Evolutionary conservation across 352 stramenopile genomes (phyloP), one percentile per base, ranked within the genome.

Genomic region (Globisporangium middletonii): DNA sequence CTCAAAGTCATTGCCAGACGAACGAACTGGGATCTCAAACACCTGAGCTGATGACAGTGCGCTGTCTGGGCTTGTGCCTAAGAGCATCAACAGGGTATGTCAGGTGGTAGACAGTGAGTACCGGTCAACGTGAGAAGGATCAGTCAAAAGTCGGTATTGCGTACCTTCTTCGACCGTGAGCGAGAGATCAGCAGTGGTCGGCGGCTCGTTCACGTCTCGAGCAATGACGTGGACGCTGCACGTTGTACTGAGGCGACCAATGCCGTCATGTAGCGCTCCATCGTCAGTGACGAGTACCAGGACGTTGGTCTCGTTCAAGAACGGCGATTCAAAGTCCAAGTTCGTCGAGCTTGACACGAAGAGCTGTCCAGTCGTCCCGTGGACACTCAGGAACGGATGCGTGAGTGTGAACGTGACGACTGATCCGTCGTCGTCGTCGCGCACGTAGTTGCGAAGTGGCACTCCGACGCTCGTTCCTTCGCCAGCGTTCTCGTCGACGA

Each of bases 231-330:
- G 50, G 15, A 76, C 45, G 8, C 41, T 45, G 37, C 68, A 76
- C 18, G 55, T 67, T 4, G 68, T 69, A 49, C 59, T 64, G 3
- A 76, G 48, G 2, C 65, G 64, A 1, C 44, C 47, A 11, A 71
- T 26, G 3, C 63, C 62, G 26, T 71, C 58, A 38, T 76, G 68
- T n/a, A 64, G 64, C 6, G 59, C 55, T 16, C 68, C 68, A 33
- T 76, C 65, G 59, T 76, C 68, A 2, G 38, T 53, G 4, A 73
- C 65, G 7, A 67, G 38, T n/a, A 76, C 56, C 41, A 28, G 63
- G 9, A 58, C 59, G 45, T 44, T 56, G 6, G 63, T 54, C 2
- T 44, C 33, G 8, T 52, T 62, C 5, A 56, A 16, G 8, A 30
- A 26, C 38, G 16, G 3, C 16, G 45, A 28, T 19, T 60, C 55